phyloP scores from a whole-genome alignment of 2,329 filamentous ascomycete genomes.

The Didymella exigua region DNA sequence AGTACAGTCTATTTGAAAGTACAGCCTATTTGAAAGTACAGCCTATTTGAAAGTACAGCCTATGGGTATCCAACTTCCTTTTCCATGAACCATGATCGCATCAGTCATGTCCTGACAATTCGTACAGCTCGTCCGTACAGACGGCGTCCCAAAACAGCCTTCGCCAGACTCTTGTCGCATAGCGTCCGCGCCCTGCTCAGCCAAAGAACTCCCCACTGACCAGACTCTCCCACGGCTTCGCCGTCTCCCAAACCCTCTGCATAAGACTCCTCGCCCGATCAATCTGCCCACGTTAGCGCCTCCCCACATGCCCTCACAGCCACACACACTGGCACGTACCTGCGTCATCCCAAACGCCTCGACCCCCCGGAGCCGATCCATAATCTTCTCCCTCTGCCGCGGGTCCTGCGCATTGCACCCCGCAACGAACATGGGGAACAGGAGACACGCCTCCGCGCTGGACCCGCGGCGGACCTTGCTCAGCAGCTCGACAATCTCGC shows the following conservation, averaged over 20 bases:
- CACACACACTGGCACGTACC: constrained; percentile 51
- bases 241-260: constrained; percentile 72
- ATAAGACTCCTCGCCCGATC: constrained; percentile 67
- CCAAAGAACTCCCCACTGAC: constrained; percentile 72
- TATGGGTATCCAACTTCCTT: constrained; percentile 8
- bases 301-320: no score
- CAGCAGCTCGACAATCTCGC: constrained; percentile 67
- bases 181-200: constrained; percentile 15
- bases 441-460: constrained; percentile 73
- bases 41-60: not conserved
- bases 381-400: constrained; percentile 63
- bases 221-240: constrained; percentile 70
- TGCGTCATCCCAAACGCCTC: constrained; percentile 79
- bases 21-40: not conserved
- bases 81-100: not conserved
- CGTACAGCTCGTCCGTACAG: not conserved
- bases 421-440: constrained; percentile 84
- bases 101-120: not conserved
- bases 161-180: not conserved
- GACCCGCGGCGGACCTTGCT: constrained; percentile 67
- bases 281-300: constrained; percentile 52
- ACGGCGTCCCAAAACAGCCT: no score
- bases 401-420: constrained; percentile 72
- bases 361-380: constrained; percentile 68
- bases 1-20: not conserved